These are phyloP conservation scores for Debaryomyces subglobosus DNA, from an alignment of 1,139 yeast genomes.

Conservation along the genomic window DNA sequence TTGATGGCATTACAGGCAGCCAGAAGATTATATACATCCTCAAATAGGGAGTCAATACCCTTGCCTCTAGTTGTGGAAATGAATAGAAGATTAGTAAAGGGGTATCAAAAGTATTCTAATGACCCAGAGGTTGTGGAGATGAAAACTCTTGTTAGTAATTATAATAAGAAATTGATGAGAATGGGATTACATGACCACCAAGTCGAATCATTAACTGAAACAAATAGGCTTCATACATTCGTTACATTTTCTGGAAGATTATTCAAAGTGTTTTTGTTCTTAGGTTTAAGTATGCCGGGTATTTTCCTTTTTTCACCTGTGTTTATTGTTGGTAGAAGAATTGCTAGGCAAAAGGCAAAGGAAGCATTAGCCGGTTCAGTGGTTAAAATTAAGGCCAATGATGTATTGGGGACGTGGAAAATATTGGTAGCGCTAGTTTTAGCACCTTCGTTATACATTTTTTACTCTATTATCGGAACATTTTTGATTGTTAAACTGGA, in stretches of 20 bases:
- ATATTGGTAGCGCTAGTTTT: slow-evolving; percentile 47
- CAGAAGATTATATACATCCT: slow-evolving; percentile 43
- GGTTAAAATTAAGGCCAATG: slow-evolving; percentile 49
- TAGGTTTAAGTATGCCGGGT: slow-evolving; percentile 46
- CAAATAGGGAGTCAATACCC: slow-evolving; percentile 38
- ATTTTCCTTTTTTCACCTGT: slow-evolving; percentile 49
- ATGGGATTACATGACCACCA: slow-evolving; percentile 50
- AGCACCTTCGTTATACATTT: slow-evolving; percentile 47
- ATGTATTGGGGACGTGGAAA: slow-evolving; percentile 52
- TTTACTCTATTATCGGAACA: slow-evolving; percentile 45
- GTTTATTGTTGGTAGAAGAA: slow-evolving; percentile 38
- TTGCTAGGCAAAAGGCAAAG: slow-evolving; percentile 40
- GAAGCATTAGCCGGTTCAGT: slow-evolving; percentile 46
- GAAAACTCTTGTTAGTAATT: slow-evolving; percentile 37
- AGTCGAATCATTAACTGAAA: slow-evolving; percentile 36
- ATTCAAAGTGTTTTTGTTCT: slow-evolving; percentile 35
- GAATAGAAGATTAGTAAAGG: slow-evolving; percentile 46
- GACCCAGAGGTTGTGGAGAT: slow-evolving; percentile 39
- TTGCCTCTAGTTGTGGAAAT: slow-evolving; percentile 49
- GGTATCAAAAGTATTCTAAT: slow-evolving; percentile 40
- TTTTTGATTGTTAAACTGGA: slow-evolving; percentile 27
- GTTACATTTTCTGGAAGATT: slow-evolving; percentile 32
- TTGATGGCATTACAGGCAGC: slow-evolving; percentile 39
- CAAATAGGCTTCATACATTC: slow-evolving; percentile 31
- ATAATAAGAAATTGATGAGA: slow-evolving; percentile 36